Base-by-base conservation (phyloP, 2,329 filamentous ascomycete genomes). In the Fusarium chuoi region DNA sequence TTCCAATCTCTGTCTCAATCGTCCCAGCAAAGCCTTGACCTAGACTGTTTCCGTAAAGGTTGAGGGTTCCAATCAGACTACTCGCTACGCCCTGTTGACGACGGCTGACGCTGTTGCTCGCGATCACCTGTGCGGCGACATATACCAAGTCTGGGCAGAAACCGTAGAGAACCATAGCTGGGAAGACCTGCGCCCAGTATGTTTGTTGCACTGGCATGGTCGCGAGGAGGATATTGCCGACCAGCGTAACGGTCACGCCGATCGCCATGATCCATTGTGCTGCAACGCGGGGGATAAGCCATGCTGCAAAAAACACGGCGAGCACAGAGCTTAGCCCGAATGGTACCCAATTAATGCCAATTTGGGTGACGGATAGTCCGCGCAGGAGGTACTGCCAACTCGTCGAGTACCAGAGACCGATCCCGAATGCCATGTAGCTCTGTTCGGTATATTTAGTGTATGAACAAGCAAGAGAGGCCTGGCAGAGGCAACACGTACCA, bases 81-180 rank as follows among this genome's bases (percentile, higher is more conserved):
- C 83, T 85, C 0, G 87, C 87, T 6, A 89, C 81, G 0, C 88
- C 87, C 57, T 89, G 87, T 28, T 89, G 82, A 10, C 83, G 81
- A 6, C 82, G 80, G 6, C 75, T 80, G 36, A 89, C 87, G 2
- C 82, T 83, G 63, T 89, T 88, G 61, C 87, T 88, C 0, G 87
- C 85, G 61, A 89, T 87, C 9, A 89, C 86, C 66, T 89, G 86
- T 0, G 86, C 86, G 0, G 85, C 85, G 0, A 86, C 84, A 60
- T 84, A 88, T 10, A 87, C 82, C 6, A 89, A 83, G 66, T 89
- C 87, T 0, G 86, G 85, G 36, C 84, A 86, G 46, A 73, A 85
- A 6, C 79, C 75, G 10, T 73, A 73, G 2, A 84, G 35, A 2
- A 82, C 4, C 45, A 77, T 74, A 3, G 82, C 80, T 1, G 83